Evolutionary conservation across 2,329 filamentous ascomycete species (phyloP).

Genomic region (Aspergillus latus): DNA sequence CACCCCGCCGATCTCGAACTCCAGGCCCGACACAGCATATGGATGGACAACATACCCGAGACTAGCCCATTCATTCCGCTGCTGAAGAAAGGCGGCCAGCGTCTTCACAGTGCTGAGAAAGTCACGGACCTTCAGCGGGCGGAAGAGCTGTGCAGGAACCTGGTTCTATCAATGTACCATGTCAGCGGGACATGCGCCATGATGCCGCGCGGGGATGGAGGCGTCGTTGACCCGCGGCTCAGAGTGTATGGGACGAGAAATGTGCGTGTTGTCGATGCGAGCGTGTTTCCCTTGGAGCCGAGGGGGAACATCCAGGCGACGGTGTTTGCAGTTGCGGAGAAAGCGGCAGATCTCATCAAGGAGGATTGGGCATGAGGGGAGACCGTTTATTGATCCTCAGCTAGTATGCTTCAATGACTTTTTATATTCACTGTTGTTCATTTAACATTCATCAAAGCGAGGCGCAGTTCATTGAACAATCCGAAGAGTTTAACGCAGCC

Average conservation of each 20-base stretch:
- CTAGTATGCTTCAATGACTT: too few relatives aligned
- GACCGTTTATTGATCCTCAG: too few relatives aligned
- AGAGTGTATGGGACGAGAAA: constrained; percentile 14
- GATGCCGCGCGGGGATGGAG: constrained; percentile 9
- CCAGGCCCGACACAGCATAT: constrained; percentile 37
- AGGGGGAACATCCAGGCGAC: constrained; percentile 12
- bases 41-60: constrained; percentile 32
- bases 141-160: constrained; percentile 22
- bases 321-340: constrained; percentile 14
- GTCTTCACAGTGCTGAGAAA: constrained; percentile 16
- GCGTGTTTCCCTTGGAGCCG: constrained; percentile 6
- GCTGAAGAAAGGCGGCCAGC: constrained; percentile 32
- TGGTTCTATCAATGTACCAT: constrained; percentile 13
- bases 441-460: too few relatives aligned
- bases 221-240: constrained; percentile 10
- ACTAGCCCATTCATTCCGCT: constrained; percentile 32
- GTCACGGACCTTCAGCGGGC: constrained; percentile 14
- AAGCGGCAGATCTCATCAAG: constrained; percentile 15
- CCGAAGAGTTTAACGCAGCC: too few relatives aligned
- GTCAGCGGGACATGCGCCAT: constrained; percentile 8
- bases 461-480: too few relatives aligned
- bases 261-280: constrained; percentile 15
- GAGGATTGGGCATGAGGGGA: neutral
- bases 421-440: too few relatives aligned
- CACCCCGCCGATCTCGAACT: constrained; percentile 48